These are phyloP conservation scores for Phaeosphaeriaceae sp. DNA, from an alignment of 2,329 filamentous ascomycete genomes.

Conservation along the genomic window DNA sequence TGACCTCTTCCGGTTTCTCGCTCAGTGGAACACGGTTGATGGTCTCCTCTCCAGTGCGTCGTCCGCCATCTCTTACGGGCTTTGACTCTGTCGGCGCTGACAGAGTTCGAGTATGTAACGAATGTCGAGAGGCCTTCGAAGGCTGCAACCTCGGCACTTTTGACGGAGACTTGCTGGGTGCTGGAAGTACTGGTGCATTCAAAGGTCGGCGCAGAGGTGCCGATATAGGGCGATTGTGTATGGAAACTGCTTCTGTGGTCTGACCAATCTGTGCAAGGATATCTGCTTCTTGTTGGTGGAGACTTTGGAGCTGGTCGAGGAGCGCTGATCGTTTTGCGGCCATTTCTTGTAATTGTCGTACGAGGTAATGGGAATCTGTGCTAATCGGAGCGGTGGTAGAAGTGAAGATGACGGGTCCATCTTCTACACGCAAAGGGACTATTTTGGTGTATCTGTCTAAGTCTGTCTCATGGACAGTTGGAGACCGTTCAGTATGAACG, in stretches of 20 bases:
- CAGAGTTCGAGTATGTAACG: neutral
- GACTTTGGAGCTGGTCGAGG: neutral
- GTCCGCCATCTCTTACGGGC: neutral
- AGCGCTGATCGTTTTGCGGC: neutral
- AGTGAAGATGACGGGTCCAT: neutral
- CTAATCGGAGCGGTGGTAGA: neutral
- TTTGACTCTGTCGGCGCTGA: neutral
- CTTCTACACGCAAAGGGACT: neutral
- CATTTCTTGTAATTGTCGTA: neutral
- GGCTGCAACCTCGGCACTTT: neutral
- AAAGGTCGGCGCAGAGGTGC: neutral
- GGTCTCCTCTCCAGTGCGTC: neutral
- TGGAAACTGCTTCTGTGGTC: neutral
- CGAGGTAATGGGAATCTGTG: neutral
- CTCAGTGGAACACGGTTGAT: neutral
- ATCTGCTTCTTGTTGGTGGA: neutral
- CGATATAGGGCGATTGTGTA: neutral
- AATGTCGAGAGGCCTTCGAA: neutral
- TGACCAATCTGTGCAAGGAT: neutral
- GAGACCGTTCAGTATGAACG: neutral
- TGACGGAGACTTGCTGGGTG: neutral
- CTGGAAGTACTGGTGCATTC: neutral
- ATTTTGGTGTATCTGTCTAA: neutral
- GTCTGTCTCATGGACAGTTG: neutral
- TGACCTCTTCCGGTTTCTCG: neutral